These are phyloP conservation scores for Mycena metata DNA, from an alignment of 768 basidiomycete species.

Conservation along the genomic window DNA sequence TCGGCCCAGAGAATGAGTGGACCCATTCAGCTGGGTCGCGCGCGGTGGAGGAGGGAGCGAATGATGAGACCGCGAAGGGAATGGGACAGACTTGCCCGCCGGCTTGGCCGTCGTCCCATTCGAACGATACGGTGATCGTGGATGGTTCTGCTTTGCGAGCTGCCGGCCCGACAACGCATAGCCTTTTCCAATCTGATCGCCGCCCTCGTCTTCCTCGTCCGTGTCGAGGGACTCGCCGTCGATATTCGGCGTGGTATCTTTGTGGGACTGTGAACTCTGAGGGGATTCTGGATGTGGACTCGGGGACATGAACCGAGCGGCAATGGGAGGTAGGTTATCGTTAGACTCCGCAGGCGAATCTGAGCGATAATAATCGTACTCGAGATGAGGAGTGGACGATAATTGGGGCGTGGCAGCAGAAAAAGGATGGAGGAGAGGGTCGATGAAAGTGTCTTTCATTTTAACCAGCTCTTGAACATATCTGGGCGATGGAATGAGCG, in stretches of 20 bases:
- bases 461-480: constrained; percentile 92
- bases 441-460: constrained; percentile 95
- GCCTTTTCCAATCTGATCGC: constrained; percentile 65
- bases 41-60: constrained; percentile 80
- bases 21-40: constrained; percentile 64
- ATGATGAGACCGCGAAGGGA: constrained; percentile 84
- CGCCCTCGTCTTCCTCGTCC: constrained; percentile 78
- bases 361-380: constrained; percentile 78
- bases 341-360: constrained; percentile 80
- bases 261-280: constrained; percentile 47
- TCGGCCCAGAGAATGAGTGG: constrained; percentile 82
- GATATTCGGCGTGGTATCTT: constrained; percentile 70
- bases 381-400: constrained; percentile 69
- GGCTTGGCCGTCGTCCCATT: constrained; percentile 51
- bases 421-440: constrained; percentile 89
- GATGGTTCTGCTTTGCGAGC: constrained; percentile 73
- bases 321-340: constrained; percentile 88
- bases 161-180: constrained; percentile 49
- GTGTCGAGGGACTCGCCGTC: constrained; percentile 79
- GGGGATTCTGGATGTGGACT: constrained; percentile 52
- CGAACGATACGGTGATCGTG: constrained; percentile 82
- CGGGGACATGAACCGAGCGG: constrained; percentile 91
- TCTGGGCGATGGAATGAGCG: constrained; percentile 58
- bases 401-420: constrained; percentile 64
- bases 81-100: constrained; percentile 69